Evolutionary conservation across 345 rosid species (phyloP).

Genomic region (Citrus inodora): DNA sequence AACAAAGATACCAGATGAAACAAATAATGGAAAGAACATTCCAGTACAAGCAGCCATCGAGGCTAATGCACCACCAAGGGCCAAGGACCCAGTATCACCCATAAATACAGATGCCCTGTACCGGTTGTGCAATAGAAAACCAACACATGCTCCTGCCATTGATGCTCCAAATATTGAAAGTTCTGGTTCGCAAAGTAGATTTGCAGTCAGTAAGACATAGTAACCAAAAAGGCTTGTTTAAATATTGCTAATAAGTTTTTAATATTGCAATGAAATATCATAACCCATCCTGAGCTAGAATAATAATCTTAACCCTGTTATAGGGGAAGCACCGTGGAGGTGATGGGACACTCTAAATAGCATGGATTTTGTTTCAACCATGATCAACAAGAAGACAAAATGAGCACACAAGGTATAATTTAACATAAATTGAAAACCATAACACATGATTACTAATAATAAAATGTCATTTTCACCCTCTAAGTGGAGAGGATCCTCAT

Average conservation of each 20-base stretch:
- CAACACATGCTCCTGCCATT: slow-evolving; percentile 95
- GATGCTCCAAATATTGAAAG: slow-evolving; percentile 86
- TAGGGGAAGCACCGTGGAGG: neutral
- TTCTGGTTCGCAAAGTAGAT: slow-evolving; percentile 40
- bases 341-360: neutral
- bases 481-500: neutral
- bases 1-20: slow-evolving; percentile 72
- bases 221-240: neutral
- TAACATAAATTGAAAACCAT: neutral
- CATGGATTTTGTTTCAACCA: neutral
- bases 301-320: too few species aligned
- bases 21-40: slow-evolving; percentile 85
- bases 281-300: neutral
- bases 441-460: neutral
- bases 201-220: slow-evolving; percentile 6
- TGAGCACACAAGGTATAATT: neutral
- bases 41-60: slow-evolving; percentile 96
- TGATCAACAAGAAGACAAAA: neutral
- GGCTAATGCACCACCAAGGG: slow-evolving; percentile 88
- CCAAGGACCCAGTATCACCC: slow-evolving; percentile 87
- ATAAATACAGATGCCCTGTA: slow-evolving; percentile 78
- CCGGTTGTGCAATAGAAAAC: slow-evolving; percentile 83
- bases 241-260: neutral
- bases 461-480: slow-evolving; percentile 1
- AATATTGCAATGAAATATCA: neutral